A percentile compares a stretch with the other conserved stretches of the same genome.
phyloP scores from a whole-genome alignment of 2,329 filamentous ascomycete species.

The Pseudocercospora crystallina region DNA sequence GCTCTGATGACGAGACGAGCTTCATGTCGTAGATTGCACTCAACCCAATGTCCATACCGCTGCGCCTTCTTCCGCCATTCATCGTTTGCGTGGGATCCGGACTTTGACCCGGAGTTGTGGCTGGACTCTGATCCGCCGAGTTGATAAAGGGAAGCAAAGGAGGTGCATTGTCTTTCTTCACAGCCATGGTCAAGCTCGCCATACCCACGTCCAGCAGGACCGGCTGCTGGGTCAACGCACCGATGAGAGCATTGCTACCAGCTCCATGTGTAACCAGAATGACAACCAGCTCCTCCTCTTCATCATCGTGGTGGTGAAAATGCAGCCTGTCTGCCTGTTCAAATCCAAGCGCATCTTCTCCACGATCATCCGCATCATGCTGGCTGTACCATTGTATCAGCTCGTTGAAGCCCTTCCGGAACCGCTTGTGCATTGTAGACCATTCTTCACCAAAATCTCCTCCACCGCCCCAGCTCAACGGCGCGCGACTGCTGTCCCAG shows the following conservation, averaged over 20 bases:
- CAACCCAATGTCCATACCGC: constrained; percentile 45
- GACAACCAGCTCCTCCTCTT: constrained; percentile 73
- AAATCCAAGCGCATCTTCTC: constrained; percentile 36
- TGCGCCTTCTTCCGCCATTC: constrained; percentile 36
- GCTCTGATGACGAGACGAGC: constrained; percentile 72
- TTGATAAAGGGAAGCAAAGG: constrained; percentile 6
- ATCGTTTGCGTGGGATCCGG: constrained; percentile 23
- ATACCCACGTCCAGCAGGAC: constrained; percentile 87
- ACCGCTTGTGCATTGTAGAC: constrained; percentile 90
- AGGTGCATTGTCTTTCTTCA: constrained; percentile 52
- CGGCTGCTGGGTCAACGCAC: constrained; percentile 85
- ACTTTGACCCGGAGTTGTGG: constrained; percentile 10
- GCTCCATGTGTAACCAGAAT: constrained; percentile 92
- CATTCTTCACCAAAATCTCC: constrained; percentile 91
- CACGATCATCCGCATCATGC: constrained; percentile 37
- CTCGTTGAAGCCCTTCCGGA: constrained; percentile 73
- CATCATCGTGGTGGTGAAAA: constrained; percentile 48
- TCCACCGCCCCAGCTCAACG: constrained; percentile 81
- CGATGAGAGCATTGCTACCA: constrained; percentile 92
- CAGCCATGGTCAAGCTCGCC: constrained; percentile 87
- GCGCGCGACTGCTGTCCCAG: constrained; percentile 86
- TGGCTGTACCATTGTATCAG: constrained; percentile 79
- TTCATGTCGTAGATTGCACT: constrained; percentile 70
- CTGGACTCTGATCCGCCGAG: constrained; percentile 1
- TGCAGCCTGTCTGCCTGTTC: constrained; percentile 37